A percentile compares a stretch with the other conserved stretches of the same genome.
These are phyloP conservation scores for Trametes polyzona DNA, from an alignment of 1,284 basidiomycete species.

Conservation along the genomic window DNA sequence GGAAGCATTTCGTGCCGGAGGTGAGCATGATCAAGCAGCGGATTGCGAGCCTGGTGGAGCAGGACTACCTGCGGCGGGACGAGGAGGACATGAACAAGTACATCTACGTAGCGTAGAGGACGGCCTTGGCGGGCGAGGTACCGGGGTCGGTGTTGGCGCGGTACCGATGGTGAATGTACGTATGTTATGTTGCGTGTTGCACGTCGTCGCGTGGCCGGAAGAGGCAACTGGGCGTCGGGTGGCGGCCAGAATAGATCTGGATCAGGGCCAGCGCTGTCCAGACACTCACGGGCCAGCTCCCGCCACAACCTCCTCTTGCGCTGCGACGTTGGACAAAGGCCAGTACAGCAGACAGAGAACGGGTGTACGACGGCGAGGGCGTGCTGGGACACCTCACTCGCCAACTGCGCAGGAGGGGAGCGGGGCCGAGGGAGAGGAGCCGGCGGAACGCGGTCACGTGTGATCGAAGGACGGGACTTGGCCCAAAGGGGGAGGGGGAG, in stretches of 20 bases:
- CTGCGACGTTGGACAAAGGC: neutral
- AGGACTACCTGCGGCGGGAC: slow-evolving; percentile 84
- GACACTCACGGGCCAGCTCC: neutral
- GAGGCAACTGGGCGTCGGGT: neutral
- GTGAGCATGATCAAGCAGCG: slow-evolving; percentile 83
- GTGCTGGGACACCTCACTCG: no score
- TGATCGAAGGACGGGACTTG: neutral
- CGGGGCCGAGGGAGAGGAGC: slow-evolving; percentile 7
- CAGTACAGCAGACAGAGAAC: neutral
- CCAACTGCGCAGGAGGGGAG: no score
- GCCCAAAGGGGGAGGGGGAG: slow-evolving; percentile 5
- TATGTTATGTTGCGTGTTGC: neutral
- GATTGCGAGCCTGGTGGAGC: slow-evolving; percentile 81
- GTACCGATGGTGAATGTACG: neutral
- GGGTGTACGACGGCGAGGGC: neutral
- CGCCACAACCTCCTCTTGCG: neutral
- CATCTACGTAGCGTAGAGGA: slow-evolving; percentile 71
- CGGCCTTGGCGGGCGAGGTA: neutral
- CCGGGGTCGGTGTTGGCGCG: neutral
- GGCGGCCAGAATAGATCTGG: neutral
- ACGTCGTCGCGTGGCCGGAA: neutral
- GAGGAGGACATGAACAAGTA: slow-evolving; percentile 72
- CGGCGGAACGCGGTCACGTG: slow-evolving; percentile 26
- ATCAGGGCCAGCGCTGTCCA: slow-evolving; percentile 1
- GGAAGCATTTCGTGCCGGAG: slow-evolving; percentile 75